Base-by-base conservation (phyloP, 169 alveolate species). In the Plasmodium inui region DNA sequence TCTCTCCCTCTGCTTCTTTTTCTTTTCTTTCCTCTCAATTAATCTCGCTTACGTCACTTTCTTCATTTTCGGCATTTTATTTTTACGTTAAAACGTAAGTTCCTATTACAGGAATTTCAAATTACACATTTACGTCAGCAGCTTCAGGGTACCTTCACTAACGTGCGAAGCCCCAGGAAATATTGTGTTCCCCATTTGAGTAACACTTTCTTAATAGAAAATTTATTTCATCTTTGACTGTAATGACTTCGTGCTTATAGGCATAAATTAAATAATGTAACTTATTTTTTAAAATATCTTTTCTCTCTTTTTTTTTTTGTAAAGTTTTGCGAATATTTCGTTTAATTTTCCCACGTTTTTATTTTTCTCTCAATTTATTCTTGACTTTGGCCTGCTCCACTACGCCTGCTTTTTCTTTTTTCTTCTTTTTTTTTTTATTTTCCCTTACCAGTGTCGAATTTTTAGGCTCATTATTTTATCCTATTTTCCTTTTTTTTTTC, bases 81-180 rank as follows among this genome's bases (percentile, higher is more conserved):
- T 50, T 81, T 81, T 22, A 41, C 74, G 53, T 81, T 19, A 57
- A 82, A 82, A 81, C 22, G 19, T 19, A 8, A 46, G 72, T 39
- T 82, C 26, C 71, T 53, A 57, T 32, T 26, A 53, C 10, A 55
- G 22, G 37, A 53, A 8, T 82, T 82, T 80, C 22, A 50, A 82
- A 32, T 82, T 82, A 82, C 90, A 82, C 90, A 82, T 82, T 82
- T 41, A 82, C 90, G 55, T 28, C 41, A 28, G 53, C 28, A 28
- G 71, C 72, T 17, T 34, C 50, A 57, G 78, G 17, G 37, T 67
- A 26, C 30, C 41, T 67, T 67, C 76, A 67, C 76, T 7, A 22
- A 10, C 28, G 12, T 67, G 41, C 30, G n/a, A 67, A 67, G 37
- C n/a, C 22, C n/a, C 76, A 67, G 76, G 37, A 26, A 57, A n/a